phyloP scores from a whole-genome alignment of 257 asterid species.

The Gynochthodes officinalis region DNA sequence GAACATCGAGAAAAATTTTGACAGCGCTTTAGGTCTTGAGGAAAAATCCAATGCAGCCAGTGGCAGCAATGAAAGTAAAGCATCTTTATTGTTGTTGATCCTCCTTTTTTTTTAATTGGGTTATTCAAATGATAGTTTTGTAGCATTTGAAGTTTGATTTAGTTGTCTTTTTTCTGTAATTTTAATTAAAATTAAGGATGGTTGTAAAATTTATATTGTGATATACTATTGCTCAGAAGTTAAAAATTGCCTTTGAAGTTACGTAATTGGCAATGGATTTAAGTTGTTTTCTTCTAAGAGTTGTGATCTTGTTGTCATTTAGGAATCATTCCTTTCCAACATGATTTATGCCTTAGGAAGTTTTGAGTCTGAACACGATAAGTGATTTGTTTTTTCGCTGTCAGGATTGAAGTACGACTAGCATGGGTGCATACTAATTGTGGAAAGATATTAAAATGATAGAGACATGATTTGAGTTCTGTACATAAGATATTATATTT shows the following conservation, averaged over 20 bases:
- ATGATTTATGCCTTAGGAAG: background rate
- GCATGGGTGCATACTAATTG: background rate
- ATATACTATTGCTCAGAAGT: background rate
- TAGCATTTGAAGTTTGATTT: background rate
- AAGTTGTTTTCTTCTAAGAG: background rate
- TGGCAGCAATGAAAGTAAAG: constrained; percentile 64
- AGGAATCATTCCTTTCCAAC: background rate
- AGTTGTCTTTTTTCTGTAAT: background rate
- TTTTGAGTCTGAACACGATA: background rate
- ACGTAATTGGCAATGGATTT: background rate
- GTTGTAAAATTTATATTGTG: background rate
- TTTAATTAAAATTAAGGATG: background rate
- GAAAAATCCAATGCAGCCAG: constrained; percentile 54
- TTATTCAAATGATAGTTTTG: background rate
- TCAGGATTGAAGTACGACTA: background rate
- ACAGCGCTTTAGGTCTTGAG: constrained; percentile 90
- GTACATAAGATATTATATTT: background rate
- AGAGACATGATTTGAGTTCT: background rate
- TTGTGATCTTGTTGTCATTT: background rate
- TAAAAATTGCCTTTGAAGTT: background rate
- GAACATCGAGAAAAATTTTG: constrained; percentile 94
- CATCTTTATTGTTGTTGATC: background rate
- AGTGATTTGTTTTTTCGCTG: too few species aligned
- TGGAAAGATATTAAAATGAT: background rate
- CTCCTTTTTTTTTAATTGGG: background rate